These are phyloP conservation scores for Spironucleus salmonicida DNA, from an alignment of 208 protist species.

Conservation along the genomic window DNA sequence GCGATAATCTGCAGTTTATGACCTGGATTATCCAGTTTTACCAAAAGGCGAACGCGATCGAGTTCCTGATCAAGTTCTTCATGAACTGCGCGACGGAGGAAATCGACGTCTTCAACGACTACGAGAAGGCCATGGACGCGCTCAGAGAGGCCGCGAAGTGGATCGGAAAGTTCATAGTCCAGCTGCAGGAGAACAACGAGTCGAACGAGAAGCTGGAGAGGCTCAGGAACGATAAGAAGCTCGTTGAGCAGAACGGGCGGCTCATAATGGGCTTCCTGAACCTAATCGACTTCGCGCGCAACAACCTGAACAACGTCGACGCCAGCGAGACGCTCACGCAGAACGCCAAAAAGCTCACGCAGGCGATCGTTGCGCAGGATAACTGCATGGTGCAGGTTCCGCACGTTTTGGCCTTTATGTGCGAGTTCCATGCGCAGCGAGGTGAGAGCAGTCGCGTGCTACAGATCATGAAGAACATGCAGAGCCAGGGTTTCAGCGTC, in stretches of 20 bases:
- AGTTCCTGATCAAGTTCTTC: slow-evolving; percentile 18
- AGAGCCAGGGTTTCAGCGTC: neutral
- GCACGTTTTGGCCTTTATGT: neutral
- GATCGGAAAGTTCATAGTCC: no score
- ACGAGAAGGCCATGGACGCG: slow-evolving; percentile 14
- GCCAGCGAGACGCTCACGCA: neutral
- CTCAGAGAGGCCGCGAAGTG: neutral
- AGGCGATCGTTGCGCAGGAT: neutral
- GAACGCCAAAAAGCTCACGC: neutral
- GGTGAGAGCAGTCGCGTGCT: neutral
- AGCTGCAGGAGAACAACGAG: no score
- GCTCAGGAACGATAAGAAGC: neutral
- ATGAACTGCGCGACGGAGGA: neutral
- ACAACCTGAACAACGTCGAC: neutral
- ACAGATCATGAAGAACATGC: neutral
- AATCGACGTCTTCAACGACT: slow-evolving; percentile 18
- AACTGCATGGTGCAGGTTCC: neutral
- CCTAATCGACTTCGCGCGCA: neutral
- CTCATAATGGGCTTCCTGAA: neutral
- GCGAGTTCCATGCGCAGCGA: neutral
- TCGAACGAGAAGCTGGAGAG: neutral
- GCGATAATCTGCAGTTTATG: neutral
- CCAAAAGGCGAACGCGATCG: slow-evolving; percentile 11
- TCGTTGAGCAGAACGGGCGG: neutral
- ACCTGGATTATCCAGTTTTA: slow-evolving; percentile 1